These are phyloP conservation scores for Globisporangium barbulae DNA, from an alignment of 352 stramenopile genomes.

Conservation along the genomic window DNA sequence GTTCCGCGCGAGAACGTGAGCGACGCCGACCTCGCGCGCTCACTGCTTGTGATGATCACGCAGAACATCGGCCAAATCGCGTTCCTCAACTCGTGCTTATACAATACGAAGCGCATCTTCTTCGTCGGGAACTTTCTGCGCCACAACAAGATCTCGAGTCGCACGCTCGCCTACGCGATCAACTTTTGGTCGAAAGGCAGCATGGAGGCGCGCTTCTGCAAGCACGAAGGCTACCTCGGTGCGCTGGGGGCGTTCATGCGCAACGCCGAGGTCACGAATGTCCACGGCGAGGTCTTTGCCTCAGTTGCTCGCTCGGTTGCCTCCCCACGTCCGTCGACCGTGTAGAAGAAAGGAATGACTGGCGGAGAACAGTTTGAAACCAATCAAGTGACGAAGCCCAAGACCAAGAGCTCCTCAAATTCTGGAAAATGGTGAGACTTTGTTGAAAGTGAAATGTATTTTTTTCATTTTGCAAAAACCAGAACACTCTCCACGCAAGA, in stretches of 20 bases:
- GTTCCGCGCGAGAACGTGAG: conserved; percentile 64
- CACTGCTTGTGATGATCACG: conserved; percentile 98
- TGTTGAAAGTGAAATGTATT: conserved; percentile 1
- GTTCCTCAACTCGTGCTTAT: conserved; percentile 97
- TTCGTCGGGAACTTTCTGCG: conserved; percentile 98
- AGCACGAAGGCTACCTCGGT: conserved; percentile 98
- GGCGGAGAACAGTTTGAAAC: background rate
- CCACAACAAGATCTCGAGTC: conserved; percentile 95
- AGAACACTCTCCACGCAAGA: background rate
- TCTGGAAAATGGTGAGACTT: background rate
- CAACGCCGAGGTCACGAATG: conserved; percentile 70
- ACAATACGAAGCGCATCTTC: conserved; percentile 96
- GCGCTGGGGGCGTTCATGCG: conserved; percentile 96
- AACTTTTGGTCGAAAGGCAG: conserved; percentile 97
- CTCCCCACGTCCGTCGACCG: conserved; percentile 12
- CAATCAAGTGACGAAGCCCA: background rate
- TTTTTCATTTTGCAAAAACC: conserved; percentile 13
- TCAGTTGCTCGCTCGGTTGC: conserved; percentile 28
- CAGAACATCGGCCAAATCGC: conserved; percentile 98
- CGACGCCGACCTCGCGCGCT: conserved; percentile 95
- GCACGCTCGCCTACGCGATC: conserved; percentile 94
- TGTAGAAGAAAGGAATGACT: background rate
- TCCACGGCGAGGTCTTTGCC: conserved; percentile 62
- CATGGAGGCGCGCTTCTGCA: conserved; percentile 92
- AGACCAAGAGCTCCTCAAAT: background rate